These are phyloP conservation scores for Xylaria scruposa DNA, from an alignment of 495 filamentous ascomycete genomes.

Conservation along the genomic window DNA sequence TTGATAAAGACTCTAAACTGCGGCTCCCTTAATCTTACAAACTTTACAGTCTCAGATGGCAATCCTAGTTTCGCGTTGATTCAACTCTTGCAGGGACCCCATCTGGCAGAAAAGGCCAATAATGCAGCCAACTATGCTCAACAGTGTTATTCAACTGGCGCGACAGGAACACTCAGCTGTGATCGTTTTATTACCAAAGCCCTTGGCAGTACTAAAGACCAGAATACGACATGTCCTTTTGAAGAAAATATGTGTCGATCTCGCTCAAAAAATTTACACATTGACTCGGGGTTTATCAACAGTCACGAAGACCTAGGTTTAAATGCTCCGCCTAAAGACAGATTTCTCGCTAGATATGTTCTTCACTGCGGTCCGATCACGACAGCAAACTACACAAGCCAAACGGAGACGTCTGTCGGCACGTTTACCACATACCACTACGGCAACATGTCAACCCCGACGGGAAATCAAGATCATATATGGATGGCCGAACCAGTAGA, in stretches of 20 bases:
- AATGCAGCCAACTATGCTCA: slow-evolving; percentile 16
- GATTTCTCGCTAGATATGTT: neutral
- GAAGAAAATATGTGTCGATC: too few species aligned
- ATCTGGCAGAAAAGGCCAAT: too few species aligned
- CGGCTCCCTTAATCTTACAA: neutral
- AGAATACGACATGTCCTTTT: too few species aligned
- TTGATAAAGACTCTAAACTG: slow-evolving; percentile 18
- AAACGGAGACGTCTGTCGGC: neutral
- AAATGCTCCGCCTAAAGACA: neutral
- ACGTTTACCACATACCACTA: neutral
- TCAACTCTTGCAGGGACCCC: too few species aligned
- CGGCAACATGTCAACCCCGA: neutral
- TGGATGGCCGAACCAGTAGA: too few species aligned
- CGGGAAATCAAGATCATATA: too few species aligned
- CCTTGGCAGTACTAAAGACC: neutral
- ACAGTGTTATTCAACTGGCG: slow-evolving; percentile 5
- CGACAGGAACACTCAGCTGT: neutral
- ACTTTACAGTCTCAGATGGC: too few species aligned
- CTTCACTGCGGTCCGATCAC: slow-evolving; percentile 14
- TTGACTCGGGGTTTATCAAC: slow-evolving; percentile 2
- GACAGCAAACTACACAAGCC: too few species aligned
- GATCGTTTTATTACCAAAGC: neutral
- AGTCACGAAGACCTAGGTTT: slow-evolving; percentile 16
- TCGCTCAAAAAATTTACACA: neutral
- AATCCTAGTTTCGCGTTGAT: too few species aligned